Percentiles rank a stretch among this genome's conserved stretches.
phyloP scores from a whole-genome alignment of 768 basidiomycete genomes.

The Cubamyces sp. region DNA sequence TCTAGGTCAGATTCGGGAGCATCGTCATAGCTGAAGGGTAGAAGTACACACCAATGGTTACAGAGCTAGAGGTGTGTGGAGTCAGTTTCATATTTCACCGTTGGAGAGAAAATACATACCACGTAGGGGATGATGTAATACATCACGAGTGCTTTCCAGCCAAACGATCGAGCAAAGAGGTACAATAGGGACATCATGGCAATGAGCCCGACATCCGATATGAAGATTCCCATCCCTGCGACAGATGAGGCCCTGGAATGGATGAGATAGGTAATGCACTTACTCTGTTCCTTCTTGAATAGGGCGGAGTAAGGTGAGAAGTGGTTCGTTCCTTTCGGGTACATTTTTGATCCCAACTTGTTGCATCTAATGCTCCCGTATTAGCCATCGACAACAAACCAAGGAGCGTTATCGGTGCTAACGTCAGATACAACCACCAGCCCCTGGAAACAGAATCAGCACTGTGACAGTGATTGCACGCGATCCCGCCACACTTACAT shows the following conservation, averaged over 20 bases:
- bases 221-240: conserved; percentile 31
- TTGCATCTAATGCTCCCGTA: conserved; percentile 25
- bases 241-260: neutral
- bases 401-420: neutral
- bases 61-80: conserved; percentile 29
- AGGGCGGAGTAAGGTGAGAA: conserved; percentile 34
- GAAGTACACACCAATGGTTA: conserved; percentile 36
- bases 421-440: conserved; percentile 35
- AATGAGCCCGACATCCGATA: conserved; percentile 33
- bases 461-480: neutral
- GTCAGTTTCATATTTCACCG: conserved; percentile 7
- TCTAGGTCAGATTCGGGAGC: neutral
- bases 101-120: conserved; percentile 21
- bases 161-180: conserved; percentile 23
- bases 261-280: neutral
- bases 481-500: conserved; percentile 24
- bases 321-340: conserved; percentile 38
- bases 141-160: conserved; percentile 29
- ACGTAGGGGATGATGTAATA: conserved; percentile 37
- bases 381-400: neutral
- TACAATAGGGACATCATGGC: conserved; percentile 30
- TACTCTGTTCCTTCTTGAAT: conserved; percentile 32
- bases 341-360: conserved; percentile 34
- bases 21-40: neutral
- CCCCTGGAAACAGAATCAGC: conserved; percentile 22